These are phyloP conservation scores for Colletotrichum euphorbiae DNA, from an alignment of 2,329 filamentous ascomycete species.

Conservation along the genomic window DNA sequence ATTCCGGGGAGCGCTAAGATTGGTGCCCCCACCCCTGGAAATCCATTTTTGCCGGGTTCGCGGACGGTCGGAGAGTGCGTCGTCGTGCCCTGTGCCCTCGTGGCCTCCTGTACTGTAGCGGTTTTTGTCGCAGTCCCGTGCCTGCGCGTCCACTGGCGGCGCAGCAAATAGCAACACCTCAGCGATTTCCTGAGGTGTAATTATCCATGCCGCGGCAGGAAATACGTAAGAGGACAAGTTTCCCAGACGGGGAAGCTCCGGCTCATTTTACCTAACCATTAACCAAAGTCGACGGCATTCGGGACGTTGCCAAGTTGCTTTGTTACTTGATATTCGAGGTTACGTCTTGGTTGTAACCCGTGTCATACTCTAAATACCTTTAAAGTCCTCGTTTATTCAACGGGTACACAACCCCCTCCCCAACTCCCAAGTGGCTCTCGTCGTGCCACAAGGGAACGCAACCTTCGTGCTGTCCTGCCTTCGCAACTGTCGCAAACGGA, in stretches of 20 bases:
- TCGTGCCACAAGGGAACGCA: background rate
- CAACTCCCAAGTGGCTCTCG: too few species aligned
- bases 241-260: constrained; percentile 6
- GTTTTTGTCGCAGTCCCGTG: background rate
- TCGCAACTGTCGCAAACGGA: background rate
- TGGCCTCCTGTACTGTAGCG: constrained; percentile 22
- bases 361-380: constrained; percentile 27
- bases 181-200: background rate
- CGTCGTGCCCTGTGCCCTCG: constrained; percentile 16
- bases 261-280: constrained; percentile 20
- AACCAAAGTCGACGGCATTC: background rate
- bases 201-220: background rate
- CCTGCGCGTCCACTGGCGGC: background rate
- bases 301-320: background rate
- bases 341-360: too few species aligned
- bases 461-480: background rate
- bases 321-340: too few species aligned
- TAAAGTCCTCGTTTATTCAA: constrained; percentile 29
- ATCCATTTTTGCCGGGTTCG: background rate
- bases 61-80: constrained; percentile 17
- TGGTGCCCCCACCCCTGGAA: too few species aligned
- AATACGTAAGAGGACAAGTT: constrained; percentile 17
- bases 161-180: background rate
- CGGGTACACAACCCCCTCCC: constrained; percentile 10
- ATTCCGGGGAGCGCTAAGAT: constrained; percentile 11